Conservation (phyloP, 1,284 basidiomycete species). For the Heterobasidion occidentale region DNA sequence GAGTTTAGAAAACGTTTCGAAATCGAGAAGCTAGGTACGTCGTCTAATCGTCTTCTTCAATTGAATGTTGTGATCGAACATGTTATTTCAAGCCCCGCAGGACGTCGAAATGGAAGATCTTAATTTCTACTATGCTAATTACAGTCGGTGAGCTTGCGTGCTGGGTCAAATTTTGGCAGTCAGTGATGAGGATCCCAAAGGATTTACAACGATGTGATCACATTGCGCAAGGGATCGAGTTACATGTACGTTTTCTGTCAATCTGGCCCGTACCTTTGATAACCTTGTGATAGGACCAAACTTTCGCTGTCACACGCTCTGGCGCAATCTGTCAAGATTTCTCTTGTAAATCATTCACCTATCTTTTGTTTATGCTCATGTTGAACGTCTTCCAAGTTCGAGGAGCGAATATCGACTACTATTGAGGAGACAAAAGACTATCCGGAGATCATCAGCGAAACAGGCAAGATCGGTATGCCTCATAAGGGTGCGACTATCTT, state of each 20-base stretch:
- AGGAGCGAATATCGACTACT: constrained; percentile 87
- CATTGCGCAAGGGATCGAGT: constrained; percentile 87
- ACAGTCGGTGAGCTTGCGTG: constrained; percentile 65
- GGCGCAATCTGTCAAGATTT: constrained; percentile 95
- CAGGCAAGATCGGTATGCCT: constrained; percentile 89
- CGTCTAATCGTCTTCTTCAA: not conserved
- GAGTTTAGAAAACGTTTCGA: constrained; percentile 79
- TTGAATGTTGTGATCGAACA: not conserved
- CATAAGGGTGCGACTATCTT: constrained; percentile 47
- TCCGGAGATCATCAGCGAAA: constrained; percentile 88
- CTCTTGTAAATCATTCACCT: constrained; percentile 44
- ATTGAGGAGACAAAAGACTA: constrained; percentile 98
- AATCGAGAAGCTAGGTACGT: constrained; percentile 75
- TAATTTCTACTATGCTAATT: constrained; percentile 96
- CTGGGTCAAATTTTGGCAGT: constrained; percentile 1
- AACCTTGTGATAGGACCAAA: constrained; percentile 68
- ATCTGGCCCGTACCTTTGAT: constrained; percentile 11
- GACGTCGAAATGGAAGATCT: constrained; percentile 94
- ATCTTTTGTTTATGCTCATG: not conserved
- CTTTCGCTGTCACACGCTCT: constrained; percentile 91
- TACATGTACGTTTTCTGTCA: constrained; percentile 67
- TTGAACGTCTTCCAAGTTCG: constrained; percentile 45
- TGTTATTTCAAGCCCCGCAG: constrained; percentile 48
- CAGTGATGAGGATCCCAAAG: constrained; percentile 27
- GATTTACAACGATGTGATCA: constrained; percentile 98